Base-by-base conservation (phyloP, 177 flowering plant species). In the Telopea speciosissima region DNA sequence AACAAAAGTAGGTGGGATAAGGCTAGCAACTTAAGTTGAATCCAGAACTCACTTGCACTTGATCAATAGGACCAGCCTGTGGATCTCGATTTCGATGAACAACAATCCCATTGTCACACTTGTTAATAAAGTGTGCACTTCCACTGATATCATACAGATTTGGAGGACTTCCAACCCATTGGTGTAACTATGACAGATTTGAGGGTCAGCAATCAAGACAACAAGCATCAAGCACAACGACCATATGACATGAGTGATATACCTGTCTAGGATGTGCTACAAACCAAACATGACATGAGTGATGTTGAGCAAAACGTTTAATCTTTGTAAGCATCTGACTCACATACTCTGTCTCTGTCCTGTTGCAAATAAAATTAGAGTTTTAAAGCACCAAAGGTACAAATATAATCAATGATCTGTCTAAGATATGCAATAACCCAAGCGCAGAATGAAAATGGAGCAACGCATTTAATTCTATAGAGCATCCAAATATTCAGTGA, bases 221-320 rank as follows among this genome's bases (percentile, higher is more conserved):
- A 3, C 33, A 12, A 24, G 13, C 19, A 69, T 65, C 21, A 65
- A 31, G 58, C n/a, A 52, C 58, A 52, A 21, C 6, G 0, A 58
- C 61, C 16, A 49, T 8, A 49, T 16, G 54, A 58, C 61, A 58
- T 19, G 19, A 9, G 36, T 56, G 54, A 23, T 72, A 3, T 78
- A 90, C 99, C 97, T 95, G 99, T 81, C 87, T 81, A 17, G 99
- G 99, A 85, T 96, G 99, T 21, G 99, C 99, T 5, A 96, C 99
- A 86, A 96, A 96, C 99, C 99, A 96, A 72, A 96, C 99, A 83
- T 96, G 99, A 75, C 98, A 93, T 24, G 88, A 75, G 73, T 96
- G 95, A 80, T 90, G 97, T 66, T 93, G 98, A 69, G 99, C 99
- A 79, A 96, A 96, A 28, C 98, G 83, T 75, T 90, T 96, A 70